Evolutionary conservation across 768 basidiomycete species (phyloP).

Genomic region (Rickenella mellea): DNA sequence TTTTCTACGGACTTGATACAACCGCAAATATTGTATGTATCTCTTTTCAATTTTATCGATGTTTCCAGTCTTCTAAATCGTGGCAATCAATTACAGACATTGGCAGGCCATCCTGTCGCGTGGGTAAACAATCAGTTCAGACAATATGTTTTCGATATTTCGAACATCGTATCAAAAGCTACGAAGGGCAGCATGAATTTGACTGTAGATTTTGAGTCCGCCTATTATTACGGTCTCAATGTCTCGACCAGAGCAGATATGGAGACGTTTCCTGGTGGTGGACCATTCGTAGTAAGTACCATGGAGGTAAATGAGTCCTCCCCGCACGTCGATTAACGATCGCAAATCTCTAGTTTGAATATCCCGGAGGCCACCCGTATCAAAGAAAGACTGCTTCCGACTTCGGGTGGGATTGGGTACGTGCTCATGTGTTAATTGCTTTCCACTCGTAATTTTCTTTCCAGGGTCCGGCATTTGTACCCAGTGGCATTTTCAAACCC

Average conservation of each 20-base stretch:
- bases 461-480: constrained; percentile 49
- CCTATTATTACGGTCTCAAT: constrained; percentile 43
- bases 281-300: not conserved
- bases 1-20: constrained; percentile 51
- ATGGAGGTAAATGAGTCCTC: no score
- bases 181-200: constrained; percentile 25
- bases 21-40: constrained; percentile 41
- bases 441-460: not conserved
- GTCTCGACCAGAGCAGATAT: constrained; percentile 39
- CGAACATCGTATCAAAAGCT: constrained; percentile 27
- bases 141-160: constrained; percentile 44
- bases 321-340: no score
- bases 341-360: constrained; percentile 34
- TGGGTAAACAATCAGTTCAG: constrained; percentile 53
- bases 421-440: not conserved
- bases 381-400: constrained; percentile 43
- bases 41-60: not conserved
- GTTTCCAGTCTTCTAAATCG: not conserved
- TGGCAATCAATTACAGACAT: constrained; percentile 23
- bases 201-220: constrained; percentile 43
- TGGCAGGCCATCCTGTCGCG: constrained; percentile 40
- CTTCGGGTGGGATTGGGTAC: constrained; percentile 57
- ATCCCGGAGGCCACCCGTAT: constrained; percentile 36
- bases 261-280: constrained; percentile 29
- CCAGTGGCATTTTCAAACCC: constrained; percentile 44